Percentiles rank a stretch among this genome's conserved stretches.
phyloP scores from a whole-genome alignment of 257 asterid genomes.

The Misopates orontium region DNA sequence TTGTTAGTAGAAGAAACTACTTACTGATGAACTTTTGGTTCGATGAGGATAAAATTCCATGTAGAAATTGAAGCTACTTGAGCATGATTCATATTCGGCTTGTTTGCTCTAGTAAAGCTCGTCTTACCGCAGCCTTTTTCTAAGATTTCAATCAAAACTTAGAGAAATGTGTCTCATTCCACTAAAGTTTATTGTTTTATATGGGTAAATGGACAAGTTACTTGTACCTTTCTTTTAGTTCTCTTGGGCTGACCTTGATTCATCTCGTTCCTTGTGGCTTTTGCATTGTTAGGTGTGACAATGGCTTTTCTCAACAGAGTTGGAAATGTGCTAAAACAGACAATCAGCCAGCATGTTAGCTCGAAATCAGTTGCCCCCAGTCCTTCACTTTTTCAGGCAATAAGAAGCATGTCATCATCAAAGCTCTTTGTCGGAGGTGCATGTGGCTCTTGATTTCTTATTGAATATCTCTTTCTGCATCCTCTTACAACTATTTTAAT shows the following conservation, averaged over 20 bases:
- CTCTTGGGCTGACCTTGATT: background rate
- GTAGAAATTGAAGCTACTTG: no score
- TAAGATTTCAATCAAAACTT: background rate
- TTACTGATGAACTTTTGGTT: background rate
- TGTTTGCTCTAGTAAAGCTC: no score
- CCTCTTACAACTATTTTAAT: slow-evolving; percentile 3
- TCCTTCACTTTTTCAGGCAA: slow-evolving; percentile 62
- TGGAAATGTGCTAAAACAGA: slow-evolving; percentile 55
- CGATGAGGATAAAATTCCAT: background rate
- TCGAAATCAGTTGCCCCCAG: slow-evolving; percentile 46
- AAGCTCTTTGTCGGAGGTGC: slow-evolving; percentile 92
- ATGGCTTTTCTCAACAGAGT: slow-evolving; percentile 85
- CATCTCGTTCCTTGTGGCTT: background rate
- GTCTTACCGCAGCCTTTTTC: no score
- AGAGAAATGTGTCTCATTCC: background rate
- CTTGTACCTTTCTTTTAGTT: background rate
- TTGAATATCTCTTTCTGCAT: background rate
- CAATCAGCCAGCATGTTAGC: slow-evolving; percentile 42
- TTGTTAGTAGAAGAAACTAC: no score
- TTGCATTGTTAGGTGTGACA: slow-evolving; percentile 32
- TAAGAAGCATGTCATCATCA: slow-evolving; percentile 74
- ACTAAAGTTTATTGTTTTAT: background rate
- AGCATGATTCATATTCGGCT: no score
- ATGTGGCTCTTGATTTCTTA: background rate
- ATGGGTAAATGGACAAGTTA: background rate